These are phyloP conservation scores for Inonotus obliquus DNA, from an alignment of 1,284 basidiomycete species.

Conservation along the genomic window DNA sequence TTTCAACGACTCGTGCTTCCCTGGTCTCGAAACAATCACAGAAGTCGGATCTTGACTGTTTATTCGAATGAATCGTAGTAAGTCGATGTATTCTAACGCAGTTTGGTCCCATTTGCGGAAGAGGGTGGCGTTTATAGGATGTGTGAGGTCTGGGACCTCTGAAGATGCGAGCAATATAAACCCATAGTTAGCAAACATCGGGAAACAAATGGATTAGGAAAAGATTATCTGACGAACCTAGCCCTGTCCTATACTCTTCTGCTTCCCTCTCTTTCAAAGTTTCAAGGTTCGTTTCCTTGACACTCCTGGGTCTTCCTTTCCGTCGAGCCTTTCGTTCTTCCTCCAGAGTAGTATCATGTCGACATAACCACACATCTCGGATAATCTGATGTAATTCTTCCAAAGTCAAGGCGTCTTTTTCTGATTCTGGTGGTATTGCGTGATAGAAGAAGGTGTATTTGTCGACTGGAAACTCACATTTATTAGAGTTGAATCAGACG, in stretches of 20 bases:
- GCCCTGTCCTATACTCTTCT: slow-evolving; percentile 76
- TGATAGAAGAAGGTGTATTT: slow-evolving; percentile 79
- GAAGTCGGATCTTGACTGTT: slow-evolving; percentile 47
- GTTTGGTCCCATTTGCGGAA: slow-evolving; percentile 77
- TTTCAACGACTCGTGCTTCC: slow-evolving; percentile 39
- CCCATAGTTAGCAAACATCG: slow-evolving; percentile 8
- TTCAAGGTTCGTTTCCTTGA: slow-evolving; percentile 67
- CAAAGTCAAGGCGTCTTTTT: slow-evolving; percentile 53
- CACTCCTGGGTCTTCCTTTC: slow-evolving; percentile 75
- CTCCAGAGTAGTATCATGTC: slow-evolving; percentile 67
- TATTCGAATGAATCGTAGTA: slow-evolving; percentile 74
- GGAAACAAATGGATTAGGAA: background rate
- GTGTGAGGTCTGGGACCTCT: slow-evolving; percentile 86
- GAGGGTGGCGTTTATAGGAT: slow-evolving; percentile 64
- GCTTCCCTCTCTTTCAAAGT: slow-evolving; percentile 64
- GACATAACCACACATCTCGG: slow-evolving; percentile 66
- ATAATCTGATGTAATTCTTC: slow-evolving; percentile 67
- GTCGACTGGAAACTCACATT: slow-evolving; percentile 52
- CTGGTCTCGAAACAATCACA: slow-evolving; percentile 50
- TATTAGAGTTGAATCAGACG: background rate
- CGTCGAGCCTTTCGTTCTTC: slow-evolving; percentile 59
- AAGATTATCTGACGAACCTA: slow-evolving; percentile 51
- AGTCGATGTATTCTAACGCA: slow-evolving; percentile 67
- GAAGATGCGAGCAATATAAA: slow-evolving; percentile 11
- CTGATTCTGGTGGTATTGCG: slow-evolving; percentile 59